Base-by-base conservation (phyloP, 2,329 filamentous ascomycete species). In the Aspergillus oerlinghausenensis region DNA sequence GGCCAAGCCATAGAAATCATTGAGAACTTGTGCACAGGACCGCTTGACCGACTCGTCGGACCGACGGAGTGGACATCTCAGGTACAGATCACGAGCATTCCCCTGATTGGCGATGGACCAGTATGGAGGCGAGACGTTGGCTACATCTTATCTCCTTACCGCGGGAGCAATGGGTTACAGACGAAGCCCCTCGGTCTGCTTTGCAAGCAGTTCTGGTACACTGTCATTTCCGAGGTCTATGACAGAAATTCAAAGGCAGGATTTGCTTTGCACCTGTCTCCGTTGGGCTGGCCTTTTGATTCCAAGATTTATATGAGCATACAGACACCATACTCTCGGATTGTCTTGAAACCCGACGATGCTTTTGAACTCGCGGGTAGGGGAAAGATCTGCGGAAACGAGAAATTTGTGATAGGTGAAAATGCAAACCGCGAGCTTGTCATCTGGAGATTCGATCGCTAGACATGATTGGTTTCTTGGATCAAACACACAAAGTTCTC, bases 351-450 rank as follows among this genome's bases (percentile, higher is more conserved):
- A 25, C 63, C 67, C 28, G 51, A 55, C 7, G 69, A 82, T 51
- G 82, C 80, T 73, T 65, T 67, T 21, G 74, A 81, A 64, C 65
- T 87, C 35, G 70, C 82, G 49, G 77, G 67, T 1, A 81, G 78
- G 63, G 84, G 82, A 1, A 76, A 76, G 58, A 81, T 88, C 17
- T 79, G 72, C 38, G 85, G 84, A 1, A 82, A 85, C 58, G 84
- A 87, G 68, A 71, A 82, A 54, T 87, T 84, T 78, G 53, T 87
- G n/a, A 69, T 87, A 10, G 84, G 85, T 0, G 82, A 87, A 70
- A 84, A 84, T 64, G 60, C 62, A 1, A 65, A 74, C 8, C 76
- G 80, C 32, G 75, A 78, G 57, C 67, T 87, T 49, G 81, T 82
- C 0, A 70, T 87, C 55, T 71, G 82, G 57, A 69, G 78, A 54